Conservation (phyloP, 1,284 basidiomycete genomes). For the Ceratobasidium sp. region DNA sequence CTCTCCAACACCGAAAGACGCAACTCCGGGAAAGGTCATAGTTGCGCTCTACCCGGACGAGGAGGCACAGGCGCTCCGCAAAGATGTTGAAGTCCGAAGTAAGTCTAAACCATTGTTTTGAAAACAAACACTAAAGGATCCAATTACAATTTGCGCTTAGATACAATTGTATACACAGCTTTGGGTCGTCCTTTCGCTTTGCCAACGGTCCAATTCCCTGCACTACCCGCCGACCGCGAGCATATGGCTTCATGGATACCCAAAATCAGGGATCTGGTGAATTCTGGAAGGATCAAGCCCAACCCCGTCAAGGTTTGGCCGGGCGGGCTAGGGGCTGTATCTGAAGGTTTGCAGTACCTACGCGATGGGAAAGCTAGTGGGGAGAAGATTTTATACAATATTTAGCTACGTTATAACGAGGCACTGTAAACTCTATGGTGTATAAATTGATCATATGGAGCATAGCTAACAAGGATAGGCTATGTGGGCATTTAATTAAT, state of each 20-base stretch:
- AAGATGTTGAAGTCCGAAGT: conserved; percentile 24
- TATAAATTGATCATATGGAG: no score
- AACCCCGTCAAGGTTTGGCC: conserved; percentile 47
- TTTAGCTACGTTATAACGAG: no score
- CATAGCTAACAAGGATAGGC: no score
- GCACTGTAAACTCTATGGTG: no score
- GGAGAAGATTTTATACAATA: conserved; percentile 46
- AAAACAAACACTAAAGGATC: no score
- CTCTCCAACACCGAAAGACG: conserved; percentile 45
- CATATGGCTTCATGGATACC: conserved; percentile 48
- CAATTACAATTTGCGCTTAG: conserved; percentile 42
- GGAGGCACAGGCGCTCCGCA: conserved; percentile 5
- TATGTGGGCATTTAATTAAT: no score
- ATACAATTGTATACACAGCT: conserved; percentile 46
- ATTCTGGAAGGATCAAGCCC: conserved; percentile 46
- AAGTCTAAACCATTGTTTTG: background rate
- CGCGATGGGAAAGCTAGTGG: conserved; percentile 47
- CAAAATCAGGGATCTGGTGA: conserved; percentile 46
- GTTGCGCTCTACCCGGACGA: conserved; percentile 16
- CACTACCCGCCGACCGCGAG: conserved; percentile 49
- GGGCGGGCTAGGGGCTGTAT: conserved; percentile 26
- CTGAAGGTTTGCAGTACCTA: conserved; percentile 36
- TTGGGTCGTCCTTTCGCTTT: conserved; percentile 47
- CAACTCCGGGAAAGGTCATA: conserved; percentile 33
- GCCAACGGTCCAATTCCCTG: conserved; percentile 48